Conservation (phyloP, 768 basidiomycete species). For the Lyophyllum semitale region DNA sequence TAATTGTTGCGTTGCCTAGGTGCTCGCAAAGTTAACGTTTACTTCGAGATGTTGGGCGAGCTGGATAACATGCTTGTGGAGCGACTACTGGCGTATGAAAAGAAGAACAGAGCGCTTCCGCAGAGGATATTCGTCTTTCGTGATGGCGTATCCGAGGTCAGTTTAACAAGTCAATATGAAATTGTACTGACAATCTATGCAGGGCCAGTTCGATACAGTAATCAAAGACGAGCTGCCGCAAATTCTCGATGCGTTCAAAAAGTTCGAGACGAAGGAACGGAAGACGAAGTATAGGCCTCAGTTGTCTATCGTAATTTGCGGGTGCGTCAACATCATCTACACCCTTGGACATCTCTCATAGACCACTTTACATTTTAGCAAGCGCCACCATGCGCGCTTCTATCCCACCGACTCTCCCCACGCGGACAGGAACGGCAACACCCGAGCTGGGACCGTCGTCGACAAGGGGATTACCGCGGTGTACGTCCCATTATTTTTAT, state of each 20-base stretch:
- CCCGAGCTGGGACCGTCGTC: constrained; percentile 77
- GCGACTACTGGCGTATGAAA: constrained; percentile 58
- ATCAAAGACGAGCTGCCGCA: constrained; percentile 61
- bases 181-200: constrained; percentile 3
- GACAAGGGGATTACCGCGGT: constrained; percentile 77
- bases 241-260: constrained; percentile 62
- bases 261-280: constrained; percentile 41
- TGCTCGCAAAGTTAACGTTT: not conserved
- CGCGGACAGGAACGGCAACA: constrained; percentile 73
- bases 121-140: constrained; percentile 73
- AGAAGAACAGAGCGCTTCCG: constrained; percentile 59
- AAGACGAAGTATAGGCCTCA: constrained; percentile 55
- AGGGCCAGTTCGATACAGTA: constrained; percentile 77
- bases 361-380: constrained; percentile 32
- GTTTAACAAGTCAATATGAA: constrained; percentile 14
- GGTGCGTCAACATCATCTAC: constrained; percentile 29
- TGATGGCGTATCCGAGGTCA: constrained; percentile 81
- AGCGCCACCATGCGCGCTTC: constrained; percentile 69
- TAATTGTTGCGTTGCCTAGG: not conserved
- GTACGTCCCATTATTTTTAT: constrained; percentile 37
- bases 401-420: constrained; percentile 51
- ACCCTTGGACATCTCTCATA: not conserved
- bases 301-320: constrained; percentile 78
- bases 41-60: constrained; percentile 71
- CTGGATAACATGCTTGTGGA: constrained; percentile 71